Evolutionary conservation across 148 eudicot genomes (phyloP).

Genomic region (Heliosperma pusillum): DNA sequence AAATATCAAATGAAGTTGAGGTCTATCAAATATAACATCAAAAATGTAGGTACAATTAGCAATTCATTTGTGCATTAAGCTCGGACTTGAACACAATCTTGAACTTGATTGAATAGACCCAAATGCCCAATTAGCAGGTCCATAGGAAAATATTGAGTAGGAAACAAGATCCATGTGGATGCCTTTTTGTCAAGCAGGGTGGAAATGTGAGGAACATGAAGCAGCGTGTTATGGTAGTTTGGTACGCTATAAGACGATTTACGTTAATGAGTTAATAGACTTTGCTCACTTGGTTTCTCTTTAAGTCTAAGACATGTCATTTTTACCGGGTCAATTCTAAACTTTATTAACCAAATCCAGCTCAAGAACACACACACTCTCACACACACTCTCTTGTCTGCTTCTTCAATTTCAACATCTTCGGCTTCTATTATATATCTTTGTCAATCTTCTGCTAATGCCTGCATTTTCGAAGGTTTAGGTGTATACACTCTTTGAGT

Average conservation of each 20-base stretch:
- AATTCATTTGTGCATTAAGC: no score
- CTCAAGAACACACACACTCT: conserved; percentile 3
- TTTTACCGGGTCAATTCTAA: neutral
- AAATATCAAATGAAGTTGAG: no score
- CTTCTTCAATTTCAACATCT: conserved; percentile 14
- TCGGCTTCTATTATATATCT: neutral
- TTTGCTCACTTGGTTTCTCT: neutral
- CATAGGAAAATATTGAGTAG: no score
- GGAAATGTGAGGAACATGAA: neutral
- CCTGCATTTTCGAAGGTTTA: neutral
- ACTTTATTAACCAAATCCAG: conserved; percentile 10
- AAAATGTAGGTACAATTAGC: no score
- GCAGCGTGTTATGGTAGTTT: conserved; percentile 7
- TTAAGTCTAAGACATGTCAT: conserved; percentile 3
- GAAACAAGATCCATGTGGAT: no score
- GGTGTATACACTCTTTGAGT: neutral
- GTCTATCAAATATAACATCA: no score
- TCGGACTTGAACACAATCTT: no score
- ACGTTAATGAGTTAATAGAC: neutral
- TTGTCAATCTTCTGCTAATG: neutral
- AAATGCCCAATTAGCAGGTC: no score
- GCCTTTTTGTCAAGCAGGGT: neutral
- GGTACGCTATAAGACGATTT: conserved; percentile 4
- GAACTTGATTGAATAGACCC: no score
- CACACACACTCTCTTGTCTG: conserved; percentile 8